These are phyloP conservation scores for Gryganskiella cystojenkinii DNA, from an alignment of 192 early-diverging fungal genomes.

Conservation along the genomic window DNA sequence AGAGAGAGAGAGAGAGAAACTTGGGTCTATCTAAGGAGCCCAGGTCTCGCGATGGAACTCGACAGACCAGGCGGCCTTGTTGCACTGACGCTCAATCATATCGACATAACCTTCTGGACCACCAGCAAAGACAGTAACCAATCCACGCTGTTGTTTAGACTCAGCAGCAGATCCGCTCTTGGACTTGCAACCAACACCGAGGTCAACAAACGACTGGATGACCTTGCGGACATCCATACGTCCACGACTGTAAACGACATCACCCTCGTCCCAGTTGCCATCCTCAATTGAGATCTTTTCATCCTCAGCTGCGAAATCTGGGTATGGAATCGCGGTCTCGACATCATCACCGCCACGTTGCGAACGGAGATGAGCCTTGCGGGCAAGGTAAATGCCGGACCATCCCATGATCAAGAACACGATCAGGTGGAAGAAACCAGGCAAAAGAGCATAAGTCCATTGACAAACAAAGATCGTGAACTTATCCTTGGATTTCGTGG, in stretches of 20 bases:
- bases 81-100: slow-evolving; percentile 34
- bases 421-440: slow-evolving; percentile 23
- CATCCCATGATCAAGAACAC: slow-evolving; percentile 39
- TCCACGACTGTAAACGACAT: slow-evolving; percentile 41
- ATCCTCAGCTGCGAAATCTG: not conserved
- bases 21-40: slow-evolving; percentile 22
- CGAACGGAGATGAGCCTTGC: slow-evolving; percentile 21
- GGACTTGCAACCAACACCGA: slow-evolving; percentile 32
- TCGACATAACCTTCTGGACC: slow-evolving; percentile 40
- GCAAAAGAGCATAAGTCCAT: slow-evolving; percentile 30
- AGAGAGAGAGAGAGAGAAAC: not conserved
- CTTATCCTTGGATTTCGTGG: slow-evolving; percentile 19
- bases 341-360: not conserved
- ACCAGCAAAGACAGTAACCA: slow-evolving; percentile 45
- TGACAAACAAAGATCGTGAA: slow-evolving; percentile 48
- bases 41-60: slow-evolving; percentile 48
- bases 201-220: slow-evolving; percentile 21
- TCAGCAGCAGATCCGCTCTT: slow-evolving; percentile 15
- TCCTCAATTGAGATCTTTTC: slow-evolving; percentile 22
- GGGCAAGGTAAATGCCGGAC: slow-evolving; percentile 17
- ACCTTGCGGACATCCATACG: slow-evolving; percentile 34
- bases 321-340: slow-evolving; percentile 14
- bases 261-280: slow-evolving; percentile 50
- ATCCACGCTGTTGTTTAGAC: not conserved
- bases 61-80: slow-evolving; percentile 31